These are phyloP conservation scores for Trichoderma sp. DNA, from an alignment of 2,329 filamentous ascomycete genomes.

Conservation along the genomic window DNA sequence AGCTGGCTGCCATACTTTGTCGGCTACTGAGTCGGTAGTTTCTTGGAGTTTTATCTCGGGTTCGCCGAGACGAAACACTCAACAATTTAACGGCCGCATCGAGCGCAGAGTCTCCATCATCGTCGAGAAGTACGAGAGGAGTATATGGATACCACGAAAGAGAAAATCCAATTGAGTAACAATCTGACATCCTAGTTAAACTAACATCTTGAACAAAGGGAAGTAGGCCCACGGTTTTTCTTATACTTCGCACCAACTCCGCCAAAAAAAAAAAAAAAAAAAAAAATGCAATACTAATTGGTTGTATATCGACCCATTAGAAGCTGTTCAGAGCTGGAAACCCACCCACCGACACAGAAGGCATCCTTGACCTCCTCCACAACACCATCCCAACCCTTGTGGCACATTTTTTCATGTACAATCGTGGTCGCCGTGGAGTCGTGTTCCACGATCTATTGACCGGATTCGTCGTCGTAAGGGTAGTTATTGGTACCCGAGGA, in stretches of 20 bases:
- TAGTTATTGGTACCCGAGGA: not conserved
- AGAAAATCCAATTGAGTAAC: conserved; percentile 5
- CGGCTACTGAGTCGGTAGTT: not conserved
- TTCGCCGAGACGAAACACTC: not conserved
- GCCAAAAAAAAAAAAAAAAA: not conserved
- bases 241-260: not conserved
- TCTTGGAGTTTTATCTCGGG: not conserved
- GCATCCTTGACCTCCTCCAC: not conserved
- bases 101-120: not conserved
- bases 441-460: not conserved
- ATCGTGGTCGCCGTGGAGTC: not conserved
- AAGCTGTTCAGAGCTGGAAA: not conserved
- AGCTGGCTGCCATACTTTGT: not conserved
- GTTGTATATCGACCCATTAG: not conserved
- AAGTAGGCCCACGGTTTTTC: not conserved
- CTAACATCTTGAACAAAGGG: not conserved
- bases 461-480: not conserved
- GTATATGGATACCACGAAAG: not conserved
- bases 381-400: not conserved
- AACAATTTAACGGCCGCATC: not conserved
- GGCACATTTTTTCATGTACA: not conserved
- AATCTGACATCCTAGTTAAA: not conserved
- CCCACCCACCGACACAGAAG: not conserved
- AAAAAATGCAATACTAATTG: too few relatives aligned
- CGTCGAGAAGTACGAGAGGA: not conserved